phyloP scores from a whole-genome alignment of 116 monocot species.

The Dioscorea cayenensis region DNA sequence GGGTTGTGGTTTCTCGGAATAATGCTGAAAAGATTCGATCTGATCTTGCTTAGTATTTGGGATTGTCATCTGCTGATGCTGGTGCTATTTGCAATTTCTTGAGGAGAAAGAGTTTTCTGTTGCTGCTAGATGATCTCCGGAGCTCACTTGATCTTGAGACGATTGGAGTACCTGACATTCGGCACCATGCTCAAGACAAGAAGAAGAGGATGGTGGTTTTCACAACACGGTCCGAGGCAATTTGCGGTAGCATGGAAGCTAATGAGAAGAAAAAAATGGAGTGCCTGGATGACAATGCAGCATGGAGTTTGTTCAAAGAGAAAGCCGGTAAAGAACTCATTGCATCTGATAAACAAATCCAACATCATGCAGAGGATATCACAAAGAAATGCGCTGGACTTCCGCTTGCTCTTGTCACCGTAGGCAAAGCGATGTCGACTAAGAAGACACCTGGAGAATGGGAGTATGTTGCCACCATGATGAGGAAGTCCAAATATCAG shows the following conservation, averaged over 20 bases:
- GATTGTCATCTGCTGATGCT: too few relatives aligned
- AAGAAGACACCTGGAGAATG: slow-evolving; percentile 17
- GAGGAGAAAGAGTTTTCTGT: too few relatives aligned
- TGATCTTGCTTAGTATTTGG: too few relatives aligned
- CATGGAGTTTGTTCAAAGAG: slow-evolving; percentile 13
- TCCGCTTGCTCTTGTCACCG: slow-evolving; percentile 26
- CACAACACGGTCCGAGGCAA: too few relatives aligned
- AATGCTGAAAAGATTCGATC: too few relatives aligned
- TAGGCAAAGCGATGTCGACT: slow-evolving; percentile 15
- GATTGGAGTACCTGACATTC: too few relatives aligned
- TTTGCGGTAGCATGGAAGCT: slow-evolving; percentile 5
- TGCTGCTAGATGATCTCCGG: too few relatives aligned
- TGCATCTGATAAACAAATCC: slow-evolving; percentile 1
- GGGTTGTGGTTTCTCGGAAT: too few relatives aligned
- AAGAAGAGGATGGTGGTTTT: too few relatives aligned
- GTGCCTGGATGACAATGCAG: slow-evolving; percentile 5
- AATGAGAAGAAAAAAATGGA: slow-evolving; percentile 9
- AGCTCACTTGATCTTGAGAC: too few relatives aligned
- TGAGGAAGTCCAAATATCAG: slow-evolving; percentile 6
- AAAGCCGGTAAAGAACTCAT: slow-evolving; percentile 12
- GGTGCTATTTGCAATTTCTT: too few relatives aligned
- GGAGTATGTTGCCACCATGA: not conserved
- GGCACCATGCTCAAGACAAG: too few relatives aligned
- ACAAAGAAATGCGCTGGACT: slow-evolving; percentile 21
- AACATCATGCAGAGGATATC: slow-evolving; percentile 5